Base-by-base conservation (phyloP, 1,284 basidiomycete genomes). In the Xerocomus nothofagi region DNA sequence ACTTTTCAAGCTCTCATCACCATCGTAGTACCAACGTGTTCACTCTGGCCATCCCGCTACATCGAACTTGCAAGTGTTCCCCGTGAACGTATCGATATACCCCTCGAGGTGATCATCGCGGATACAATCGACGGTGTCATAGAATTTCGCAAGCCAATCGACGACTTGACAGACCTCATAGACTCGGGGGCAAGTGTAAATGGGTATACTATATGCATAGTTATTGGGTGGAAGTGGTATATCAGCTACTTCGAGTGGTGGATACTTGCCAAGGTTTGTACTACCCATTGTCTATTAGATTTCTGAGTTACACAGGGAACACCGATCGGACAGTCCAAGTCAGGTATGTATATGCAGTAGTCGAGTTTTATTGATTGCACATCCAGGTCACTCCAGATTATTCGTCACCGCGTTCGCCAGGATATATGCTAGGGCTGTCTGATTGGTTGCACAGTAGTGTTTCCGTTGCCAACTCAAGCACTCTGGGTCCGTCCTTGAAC, bases 41-140 rank as follows among this genome's bases (percentile, higher is more conserved):
- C 73, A 20, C 50, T 66, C 41, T 73, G 71, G 71, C 70, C 73
- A 9, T 42, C 43, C 6, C 58, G 52, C 14, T 73, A 74, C 44
- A 57, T 63, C 37, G 26, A 56, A 15, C 49, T 71, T 14, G 66
- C 69, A 29, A 59, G 57, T 3, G 30, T 44, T 47, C 17, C 34
- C 12, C 38, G 37, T 29, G 45, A 55, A 4, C 29, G 34, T 3
- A 40, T 69, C 27, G n/a, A 45, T 18, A 43, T 71, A 39, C 67
- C 61, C 49, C 48, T 65, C 10, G 61, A 55, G 49, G 52, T 56
- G 51, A 62, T 67, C 45, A 55, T 65, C 17, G 31, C 57, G 15
- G 64, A 68, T 43, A 50, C 63, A 18, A 36, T 59, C 23, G 39
- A 58, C 12, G 69, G 66, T 9, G 29, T 61, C 6, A 48, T 71